Evolutionary conservation across 805 yeast genomes (phyloP).

Genomic region (Starmerella powellii): DNA sequence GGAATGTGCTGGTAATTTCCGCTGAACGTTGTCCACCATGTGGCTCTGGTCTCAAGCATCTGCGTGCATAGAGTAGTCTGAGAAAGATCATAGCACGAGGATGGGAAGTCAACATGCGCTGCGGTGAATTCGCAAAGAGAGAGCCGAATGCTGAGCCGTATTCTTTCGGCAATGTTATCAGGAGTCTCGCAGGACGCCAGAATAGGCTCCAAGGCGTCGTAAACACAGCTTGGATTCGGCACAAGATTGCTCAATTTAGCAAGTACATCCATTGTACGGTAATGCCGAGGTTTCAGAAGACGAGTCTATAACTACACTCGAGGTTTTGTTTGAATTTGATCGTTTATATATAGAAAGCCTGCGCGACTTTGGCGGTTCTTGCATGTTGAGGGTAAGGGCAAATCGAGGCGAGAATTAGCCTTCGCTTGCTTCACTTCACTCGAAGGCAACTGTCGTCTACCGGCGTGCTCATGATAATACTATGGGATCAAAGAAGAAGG

Average conservation of each 20-base stretch:
- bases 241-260: slow-evolving; percentile 16
- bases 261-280: slow-evolving; percentile 17
- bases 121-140: slow-evolving; percentile 27
- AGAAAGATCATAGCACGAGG: slow-evolving; percentile 13
- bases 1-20: slow-evolving; percentile 49
- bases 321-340: no score
- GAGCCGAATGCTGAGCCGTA: slow-evolving; percentile 22
- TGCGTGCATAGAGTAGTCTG: slow-evolving; percentile 19
- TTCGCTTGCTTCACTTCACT: no score
- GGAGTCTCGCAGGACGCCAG: slow-evolving; percentile 23
- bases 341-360: no score
- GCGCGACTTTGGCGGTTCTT: no score
- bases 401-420: no score
- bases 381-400: no score
- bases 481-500: not conserved
- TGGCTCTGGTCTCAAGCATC: slow-evolving; percentile 27
- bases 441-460: no score
- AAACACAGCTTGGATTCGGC: slow-evolving; percentile 23
- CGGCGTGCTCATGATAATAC: not conserved
- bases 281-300: not conserved
- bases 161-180: slow-evolving; percentile 17
- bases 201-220: slow-evolving; percentile 22
- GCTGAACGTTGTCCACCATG: slow-evolving; percentile 65
- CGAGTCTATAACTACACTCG: not conserved
- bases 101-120: slow-evolving; percentile 24